A percentile compares a stretch with the other conserved stretches of the same genome.
Conservation (phyloP, 768 basidiomycete genomes). For the Termitomyces sp. region DNA sequence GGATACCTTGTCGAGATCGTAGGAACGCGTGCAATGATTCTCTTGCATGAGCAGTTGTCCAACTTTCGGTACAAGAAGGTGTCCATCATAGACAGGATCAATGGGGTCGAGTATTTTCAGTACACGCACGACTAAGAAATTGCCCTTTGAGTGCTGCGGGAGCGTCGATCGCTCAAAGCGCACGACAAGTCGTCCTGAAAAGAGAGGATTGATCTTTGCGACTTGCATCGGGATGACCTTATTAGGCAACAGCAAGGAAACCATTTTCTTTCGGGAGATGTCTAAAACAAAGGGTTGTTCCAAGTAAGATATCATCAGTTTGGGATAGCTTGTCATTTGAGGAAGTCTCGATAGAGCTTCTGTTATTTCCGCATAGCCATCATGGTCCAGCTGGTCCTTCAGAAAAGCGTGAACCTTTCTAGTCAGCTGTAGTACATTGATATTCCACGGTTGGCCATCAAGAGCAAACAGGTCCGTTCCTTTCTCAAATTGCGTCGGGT, state of each 20-base stretch:
- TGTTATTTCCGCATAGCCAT: not conserved
- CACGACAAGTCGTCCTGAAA: not conserved
- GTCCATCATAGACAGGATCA: not conserved
- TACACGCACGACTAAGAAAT: not conserved
- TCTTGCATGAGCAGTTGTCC: not conserved
- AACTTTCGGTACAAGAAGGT: not conserved
- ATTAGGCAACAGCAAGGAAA: no score
- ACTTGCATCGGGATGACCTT: no score
- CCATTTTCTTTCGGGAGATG: no score
- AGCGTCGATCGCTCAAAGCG: not conserved
- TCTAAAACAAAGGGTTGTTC: constrained; percentile 1
- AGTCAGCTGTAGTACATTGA: not conserved
- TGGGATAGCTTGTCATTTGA: no score
- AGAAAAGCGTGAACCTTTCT: not conserved
- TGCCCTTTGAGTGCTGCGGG: not conserved
- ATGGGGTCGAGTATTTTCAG: not conserved
- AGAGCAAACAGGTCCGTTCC: not conserved
- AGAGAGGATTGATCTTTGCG: no score
- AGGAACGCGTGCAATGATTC: not conserved
- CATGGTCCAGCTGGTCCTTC: not conserved
- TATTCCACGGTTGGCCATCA: not conserved
- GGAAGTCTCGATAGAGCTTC: not conserved
- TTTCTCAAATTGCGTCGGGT: not conserved
- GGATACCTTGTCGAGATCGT: not conserved
- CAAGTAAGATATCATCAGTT: not conserved